Evolutionary conservation across 371 early-diverging fungal species (phyloP), one percentile per base, ranked within the genome.

Genomic region (Enterospora canceri): DNA sequence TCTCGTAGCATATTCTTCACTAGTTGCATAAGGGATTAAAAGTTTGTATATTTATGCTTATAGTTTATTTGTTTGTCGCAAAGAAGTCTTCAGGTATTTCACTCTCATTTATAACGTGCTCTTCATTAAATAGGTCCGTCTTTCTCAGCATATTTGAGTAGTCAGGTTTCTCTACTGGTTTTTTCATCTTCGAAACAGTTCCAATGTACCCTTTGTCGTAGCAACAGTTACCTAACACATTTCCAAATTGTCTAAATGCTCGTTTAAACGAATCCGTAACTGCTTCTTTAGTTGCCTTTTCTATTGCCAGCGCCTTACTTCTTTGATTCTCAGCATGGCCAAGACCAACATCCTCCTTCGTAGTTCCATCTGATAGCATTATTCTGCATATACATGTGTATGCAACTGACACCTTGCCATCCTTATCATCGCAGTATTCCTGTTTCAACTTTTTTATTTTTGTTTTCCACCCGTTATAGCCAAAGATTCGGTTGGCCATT

Each of bases 241-340:
- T 90, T 19, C 98, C 98, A 83, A 94, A 95, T 63, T 84, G 82
- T 3, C 89, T 84, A 62, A 96, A 71, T 0, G 92, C 86, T 40
- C 98, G 83, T 79, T 97, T 97, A 29, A 91, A 65, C 0, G 85
- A 92, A 80, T 97, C 98, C 0, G 97, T 98, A 0, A 83, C 84
- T 0, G 99, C 91, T 77, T 92, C 92, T 70, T 98, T 98, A 71
- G 86, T 87, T 2, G 91, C 91, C 83, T 91, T 92, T 74, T 94
- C 91, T 62, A 89, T 85, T 0, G 91, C 95, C 5, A 75, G 70
- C 0, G 83, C 85, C 75, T 90, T 92, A 57, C 82, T 82, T 73
- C 80, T 86, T n/a, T 82, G 78, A 70, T 91, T 91, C 58, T 94
- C 93, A 23, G 85, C 78, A 23, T 75, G 75, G 4, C 93, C 94